Percentiles rank a stretch among this genome's conserved stretches.
Conservation (phyloP, 352 stramenopile species). For the Aphanomyces euteiches region DNA sequence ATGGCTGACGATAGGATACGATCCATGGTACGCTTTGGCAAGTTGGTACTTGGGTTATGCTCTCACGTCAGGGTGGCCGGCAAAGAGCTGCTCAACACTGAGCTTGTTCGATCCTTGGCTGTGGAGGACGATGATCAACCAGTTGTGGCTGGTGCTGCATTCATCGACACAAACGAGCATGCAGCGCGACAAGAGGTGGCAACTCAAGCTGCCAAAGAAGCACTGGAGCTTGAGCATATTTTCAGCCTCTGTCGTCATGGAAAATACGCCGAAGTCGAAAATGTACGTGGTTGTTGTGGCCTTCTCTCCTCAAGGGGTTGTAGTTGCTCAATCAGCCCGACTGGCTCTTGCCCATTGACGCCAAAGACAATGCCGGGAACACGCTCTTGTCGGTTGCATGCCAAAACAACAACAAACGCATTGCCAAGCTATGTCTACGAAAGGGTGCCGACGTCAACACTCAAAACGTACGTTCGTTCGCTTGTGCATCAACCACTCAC, state of each 20-base stretch:
- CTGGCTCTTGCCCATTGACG: slow-evolving; percentile 87
- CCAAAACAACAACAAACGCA: slow-evolving; percentile 96
- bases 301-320: neutral
- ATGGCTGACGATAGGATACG: slow-evolving; percentile 87
- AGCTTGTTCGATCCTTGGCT: slow-evolving; percentile 49
- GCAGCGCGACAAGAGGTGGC: slow-evolving; percentile 56
- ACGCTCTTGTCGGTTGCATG: slow-evolving; percentile 90
- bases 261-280: slow-evolving; percentile 85
- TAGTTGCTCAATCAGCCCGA: slow-evolving; percentile 88
- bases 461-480: slow-evolving; percentile 69
- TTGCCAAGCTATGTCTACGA: slow-evolving; percentile 91
- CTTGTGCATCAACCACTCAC: slow-evolving; percentile 1
- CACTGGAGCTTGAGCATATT: slow-evolving; percentile 84
- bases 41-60: too few species aligned
- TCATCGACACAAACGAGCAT: slow-evolving; percentile 40
- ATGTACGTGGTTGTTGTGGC: slow-evolving; percentile 38
- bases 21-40: slow-evolving; percentile 77
- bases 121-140: slow-evolving; percentile 33
- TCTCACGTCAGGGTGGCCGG: slow-evolving; percentile 23
- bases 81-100: slow-evolving; percentile 45
- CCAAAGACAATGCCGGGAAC: slow-evolving; percentile 89
- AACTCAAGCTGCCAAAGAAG: slow-evolving; percentile 77
- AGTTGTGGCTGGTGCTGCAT: slow-evolving; percentile 31
- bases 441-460: slow-evolving; percentile 91
- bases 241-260: slow-evolving; percentile 87